Evolutionary conservation across 1,139 yeast species (phyloP), one percentile per base, ranked within the genome.

Genomic region (Protomyces gravidus): DNA sequence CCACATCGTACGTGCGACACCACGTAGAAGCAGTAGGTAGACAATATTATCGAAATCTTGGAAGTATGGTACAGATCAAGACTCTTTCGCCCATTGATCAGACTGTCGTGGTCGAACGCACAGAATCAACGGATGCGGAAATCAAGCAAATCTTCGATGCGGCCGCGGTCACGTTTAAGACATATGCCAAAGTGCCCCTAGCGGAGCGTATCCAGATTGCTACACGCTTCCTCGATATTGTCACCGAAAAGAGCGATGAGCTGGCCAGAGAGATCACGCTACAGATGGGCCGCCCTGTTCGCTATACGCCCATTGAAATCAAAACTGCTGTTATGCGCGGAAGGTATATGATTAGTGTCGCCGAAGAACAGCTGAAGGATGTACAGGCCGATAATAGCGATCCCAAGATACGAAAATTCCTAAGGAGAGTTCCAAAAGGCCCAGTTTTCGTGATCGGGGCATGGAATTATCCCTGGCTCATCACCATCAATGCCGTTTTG

Each of bases 401-500:
- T 26, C 65, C 67, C 6, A 56, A 62, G 25, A 70, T 72, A 66
- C 68, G 67, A 21, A 70, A 71, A 61, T 86, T 82, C 74, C 77
- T 84, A 26, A 72, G 78, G 58, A 78, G 66, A 48, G 89, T 84
- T 69, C 89, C 89, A 61, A 75, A 81, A 64, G 95, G 95, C 67
- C 90, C 85, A 50, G 83, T 87, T 71, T 89, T 89, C 56, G 87
- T 85, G 71, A 85, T 88, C 65, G 55, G 56, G 15, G 60, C 56
- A 33, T 87, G 95, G 94, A 86, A 86, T 73, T 86, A 86, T 78
- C 95, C 95, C 58, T 76, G 86, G 68, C 77, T 85, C 72, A 84
- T 86, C 82, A 78, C 85, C 73, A 78, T 88, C 46, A 86, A 92
- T 87, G 86, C 87, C 67, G 76, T 87, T 61, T 88, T 87, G 58